A percentile compares a stretch with the other conserved stretches of the same genome.
Evolutionary conservation across 169 alveolate genomes (phyloP).

Genomic region (Plasmodium cynomolgi): DNA sequence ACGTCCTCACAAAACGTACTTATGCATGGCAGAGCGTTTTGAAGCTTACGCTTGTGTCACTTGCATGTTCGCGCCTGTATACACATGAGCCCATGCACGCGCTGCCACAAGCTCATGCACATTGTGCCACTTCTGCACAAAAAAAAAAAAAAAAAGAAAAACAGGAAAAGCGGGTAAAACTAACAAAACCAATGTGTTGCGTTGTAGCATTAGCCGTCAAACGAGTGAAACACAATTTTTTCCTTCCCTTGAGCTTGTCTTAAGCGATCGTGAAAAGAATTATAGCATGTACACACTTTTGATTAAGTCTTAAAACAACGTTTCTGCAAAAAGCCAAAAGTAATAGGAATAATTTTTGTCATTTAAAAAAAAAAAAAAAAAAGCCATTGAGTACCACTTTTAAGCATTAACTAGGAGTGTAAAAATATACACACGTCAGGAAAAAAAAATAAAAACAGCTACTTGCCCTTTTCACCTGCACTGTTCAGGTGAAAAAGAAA

Average conservation of each 20-base stretch:
- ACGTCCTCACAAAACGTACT: background rate
- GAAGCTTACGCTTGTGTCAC: background rate
- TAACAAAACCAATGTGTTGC: background rate
- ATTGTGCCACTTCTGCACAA: constrained; percentile 12
- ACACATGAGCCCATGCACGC: background rate
- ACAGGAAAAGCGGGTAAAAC: background rate
- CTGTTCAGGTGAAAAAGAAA: constrained; percentile 20
- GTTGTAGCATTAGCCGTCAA: background rate
- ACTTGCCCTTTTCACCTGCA: background rate
- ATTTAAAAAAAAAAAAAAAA: constrained; percentile 5
- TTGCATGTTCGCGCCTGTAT: background rate
- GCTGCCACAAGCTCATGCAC: background rate
- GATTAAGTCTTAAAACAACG: background rate
- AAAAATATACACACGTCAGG: constrained; percentile 33
- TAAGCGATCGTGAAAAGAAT: background rate
- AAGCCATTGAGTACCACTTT: background rate
- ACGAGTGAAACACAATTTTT: constrained; percentile 11
- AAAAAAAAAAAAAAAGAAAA: background rate
- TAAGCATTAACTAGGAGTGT: background rate
- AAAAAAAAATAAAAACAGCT: constrained; percentile 8
- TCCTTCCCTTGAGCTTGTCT: background rate
- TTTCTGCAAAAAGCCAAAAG: background rate
- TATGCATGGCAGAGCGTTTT: background rate
- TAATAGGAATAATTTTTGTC: background rate
- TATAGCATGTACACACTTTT: background rate